These are phyloP conservation scores for Neospora caninum DNA, from an alignment of 169 alveolate genomes.

Conservation along the genomic window DNA sequence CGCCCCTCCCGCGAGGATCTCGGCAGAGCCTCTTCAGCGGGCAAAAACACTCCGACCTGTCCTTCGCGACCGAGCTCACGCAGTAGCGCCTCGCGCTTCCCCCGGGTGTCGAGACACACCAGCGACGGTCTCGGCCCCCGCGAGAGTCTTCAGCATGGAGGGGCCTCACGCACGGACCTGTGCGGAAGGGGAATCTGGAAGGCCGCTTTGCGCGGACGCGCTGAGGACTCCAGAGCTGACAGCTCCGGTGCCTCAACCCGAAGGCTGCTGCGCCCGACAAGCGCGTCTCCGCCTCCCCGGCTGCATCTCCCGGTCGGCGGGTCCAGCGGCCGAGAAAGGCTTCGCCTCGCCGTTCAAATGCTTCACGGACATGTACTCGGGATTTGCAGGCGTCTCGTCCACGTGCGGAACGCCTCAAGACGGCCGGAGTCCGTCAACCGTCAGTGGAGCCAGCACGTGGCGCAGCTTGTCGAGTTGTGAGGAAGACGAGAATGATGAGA, in stretches of 20 bases:
- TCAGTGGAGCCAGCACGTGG: background rate
- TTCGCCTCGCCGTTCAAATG: background rate
- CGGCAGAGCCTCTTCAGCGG: too few species aligned
- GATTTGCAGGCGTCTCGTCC: background rate
- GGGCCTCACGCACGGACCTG: background rate
- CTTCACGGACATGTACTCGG: background rate
- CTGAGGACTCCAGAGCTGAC: background rate
- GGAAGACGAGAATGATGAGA: background rate
- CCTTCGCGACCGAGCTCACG: too few species aligned
- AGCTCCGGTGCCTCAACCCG: background rate
- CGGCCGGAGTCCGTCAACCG: background rate
- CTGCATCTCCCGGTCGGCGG: background rate
- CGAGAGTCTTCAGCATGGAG: background rate
- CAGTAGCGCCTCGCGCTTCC: too few species aligned
- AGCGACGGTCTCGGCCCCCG: too few species aligned
- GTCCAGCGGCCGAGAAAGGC: background rate
- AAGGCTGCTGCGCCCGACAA: background rate
- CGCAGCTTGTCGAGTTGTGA: background rate
- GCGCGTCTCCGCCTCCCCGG: background rate
- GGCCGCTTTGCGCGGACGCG: background rate
- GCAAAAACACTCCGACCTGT: too few species aligned
- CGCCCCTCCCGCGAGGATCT: too few species aligned
- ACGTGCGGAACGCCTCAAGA: background rate
- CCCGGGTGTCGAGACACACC: too few species aligned
- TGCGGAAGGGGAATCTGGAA: background rate